These are phyloP conservation scores for Barnettozyma botsteinii DNA, from an alignment of 805 yeast genomes.

Conservation along the genomic window DNA sequence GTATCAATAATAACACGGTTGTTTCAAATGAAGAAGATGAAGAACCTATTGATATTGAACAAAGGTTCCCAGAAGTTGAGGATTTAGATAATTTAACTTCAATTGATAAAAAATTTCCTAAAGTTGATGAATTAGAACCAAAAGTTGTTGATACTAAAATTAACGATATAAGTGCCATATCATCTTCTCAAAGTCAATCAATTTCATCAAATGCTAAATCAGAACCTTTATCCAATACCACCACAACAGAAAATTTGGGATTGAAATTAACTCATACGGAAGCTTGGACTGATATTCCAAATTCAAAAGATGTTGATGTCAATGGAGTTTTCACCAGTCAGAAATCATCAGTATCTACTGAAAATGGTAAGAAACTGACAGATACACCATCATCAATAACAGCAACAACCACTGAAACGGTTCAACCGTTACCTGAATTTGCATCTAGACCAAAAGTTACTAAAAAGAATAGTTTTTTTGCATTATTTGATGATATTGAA, in stretches of 20 bases:
- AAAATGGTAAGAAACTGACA: too few relatives aligned
- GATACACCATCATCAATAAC: too few relatives aligned
- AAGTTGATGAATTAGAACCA: not conserved
- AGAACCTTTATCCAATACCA: not conserved
- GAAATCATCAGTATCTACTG: too few relatives aligned
- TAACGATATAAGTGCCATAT: not conserved
- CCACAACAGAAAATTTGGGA: constrained; percentile 9
- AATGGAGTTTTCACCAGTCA: constrained; percentile 21
- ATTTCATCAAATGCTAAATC: not conserved
- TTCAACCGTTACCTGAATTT: not conserved
- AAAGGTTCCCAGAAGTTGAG: constrained; percentile 47
- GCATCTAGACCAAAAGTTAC: constrained; percentile 1
- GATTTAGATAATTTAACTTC: constrained; percentile 22
- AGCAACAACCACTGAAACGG: too few relatives aligned
- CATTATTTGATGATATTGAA: constrained; percentile 10
- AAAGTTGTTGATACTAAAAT: not conserved
- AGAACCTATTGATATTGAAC: constrained; percentile 34
- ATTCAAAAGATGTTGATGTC: constrained; percentile 4
- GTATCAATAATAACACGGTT: not conserved
- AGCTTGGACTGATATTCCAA: constrained; percentile 17
- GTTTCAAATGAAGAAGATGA: constrained; percentile 17
- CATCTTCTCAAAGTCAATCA: constrained; percentile 4
- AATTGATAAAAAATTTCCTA: constrained; percentile 10
- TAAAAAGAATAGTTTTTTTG: constrained; percentile 17
- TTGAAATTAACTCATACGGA: constrained; percentile 18